Base-by-base conservation (phyloP, 352 stramenopile genomes). In the Phytopythium vexans region DNA sequence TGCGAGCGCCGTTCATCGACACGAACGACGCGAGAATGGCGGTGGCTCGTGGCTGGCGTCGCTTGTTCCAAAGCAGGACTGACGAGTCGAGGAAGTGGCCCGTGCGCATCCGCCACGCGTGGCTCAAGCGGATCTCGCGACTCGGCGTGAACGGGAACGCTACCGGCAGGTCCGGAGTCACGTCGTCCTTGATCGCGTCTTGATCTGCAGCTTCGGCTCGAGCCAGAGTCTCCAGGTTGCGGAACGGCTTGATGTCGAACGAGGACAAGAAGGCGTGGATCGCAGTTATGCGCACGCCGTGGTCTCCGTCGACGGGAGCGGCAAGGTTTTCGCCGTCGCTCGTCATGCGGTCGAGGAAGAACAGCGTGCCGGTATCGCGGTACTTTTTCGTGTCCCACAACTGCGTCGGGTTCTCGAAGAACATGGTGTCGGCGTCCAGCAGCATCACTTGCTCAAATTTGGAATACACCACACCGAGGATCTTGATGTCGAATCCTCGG, bases 381-480 rank as follows among this genome's bases (percentile, higher is more conserved):
- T 74, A 85, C 57, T 86, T 84, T 12, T 71, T 60, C 4, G 68
- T 62, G 0, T 86, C 69, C 75, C 77, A 88, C 0, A 89, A 58
- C 47, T 46, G 57, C 64, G 70, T 77, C 39, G 75, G 81, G 56
- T 68, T 79, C 21, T 82, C 60, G 15, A 91, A 70, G 46, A 87
- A 88, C 8, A 86, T 49, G 6, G 68, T 74, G 54, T 91, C 75
- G 12, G 77, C 77, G 58, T 88, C 81, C 46, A 91, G 49, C 43
- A 91, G 54, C 77, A 91, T 86, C 31, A 91, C 46, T 54, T 91
- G 68, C 33, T 79, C 60, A 36, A 91, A 91, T n/a, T 64, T 64
- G 8, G 81, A 89, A 51, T 75, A 84, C 10, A 81, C 49, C 42
- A 91, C 42, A n/a, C 72, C 58, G 12, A 89, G 57, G 36, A 85